Conservation (phyloP, 2,329 filamentous ascomycete species). For the Fonsecaea monophora region DNA sequence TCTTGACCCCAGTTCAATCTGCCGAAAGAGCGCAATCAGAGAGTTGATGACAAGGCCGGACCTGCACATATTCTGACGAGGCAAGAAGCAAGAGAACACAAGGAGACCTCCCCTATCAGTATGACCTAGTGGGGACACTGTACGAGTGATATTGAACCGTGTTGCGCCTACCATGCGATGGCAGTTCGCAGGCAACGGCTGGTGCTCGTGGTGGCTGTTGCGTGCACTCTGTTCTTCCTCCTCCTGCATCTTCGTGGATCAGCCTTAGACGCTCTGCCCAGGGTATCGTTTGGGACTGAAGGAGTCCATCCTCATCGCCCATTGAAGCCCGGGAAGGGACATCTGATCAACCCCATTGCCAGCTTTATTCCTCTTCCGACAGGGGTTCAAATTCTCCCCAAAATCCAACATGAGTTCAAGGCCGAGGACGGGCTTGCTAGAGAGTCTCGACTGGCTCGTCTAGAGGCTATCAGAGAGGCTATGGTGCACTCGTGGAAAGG, state of each 20-base stretch:
- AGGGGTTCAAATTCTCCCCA: slow-evolving; percentile 21
- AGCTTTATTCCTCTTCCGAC: slow-evolving; percentile 32
- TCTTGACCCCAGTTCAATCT: not conserved
- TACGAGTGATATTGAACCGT: not conserved
- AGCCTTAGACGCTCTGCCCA: not conserved
- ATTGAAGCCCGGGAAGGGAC: not conserved
- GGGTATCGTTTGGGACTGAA: not conserved
- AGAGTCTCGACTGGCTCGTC: slow-evolving; percentile 41
- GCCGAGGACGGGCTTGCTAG: slow-evolving; percentile 8
- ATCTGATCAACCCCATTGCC: slow-evolving; percentile 25
- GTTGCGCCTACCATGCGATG: slow-evolving; percentile 7
- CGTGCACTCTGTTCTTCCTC: slow-evolving; percentile 5
- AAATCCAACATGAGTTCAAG: slow-evolving; percentile 37
- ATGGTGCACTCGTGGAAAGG: slow-evolving; percentile 64
- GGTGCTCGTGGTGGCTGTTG: not conserved
- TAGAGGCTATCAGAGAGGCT: slow-evolving; percentile 56
- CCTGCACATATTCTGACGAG: not conserved
- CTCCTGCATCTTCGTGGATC: slow-evolving; percentile 7
- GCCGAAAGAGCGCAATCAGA: not conserved
- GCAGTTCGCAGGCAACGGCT: slow-evolving; percentile 6
- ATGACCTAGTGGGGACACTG: not conserved
- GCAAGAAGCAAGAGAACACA: not conserved
- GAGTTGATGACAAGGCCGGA: not conserved
- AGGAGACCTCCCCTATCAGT: not conserved
- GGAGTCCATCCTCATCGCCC: not conserved